A percentile compares a stretch with the other conserved stretches of the same genome.
These are phyloP conservation scores for Apocynum venetum DNA, from an alignment of 257 asterid genomes.

Conservation along the genomic window DNA sequence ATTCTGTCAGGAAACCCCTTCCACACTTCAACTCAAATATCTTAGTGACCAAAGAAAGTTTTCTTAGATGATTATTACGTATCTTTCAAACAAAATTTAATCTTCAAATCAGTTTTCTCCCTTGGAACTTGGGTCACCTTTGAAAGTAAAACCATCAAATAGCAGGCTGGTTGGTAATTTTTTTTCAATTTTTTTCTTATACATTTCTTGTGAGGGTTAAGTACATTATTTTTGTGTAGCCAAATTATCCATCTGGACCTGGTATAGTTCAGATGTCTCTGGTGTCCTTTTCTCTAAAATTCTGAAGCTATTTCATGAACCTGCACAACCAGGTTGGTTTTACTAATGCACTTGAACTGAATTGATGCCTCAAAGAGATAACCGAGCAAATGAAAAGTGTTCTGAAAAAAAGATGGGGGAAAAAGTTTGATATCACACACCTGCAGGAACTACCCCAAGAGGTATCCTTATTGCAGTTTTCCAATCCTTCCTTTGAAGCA, in stretches of 20 bases:
- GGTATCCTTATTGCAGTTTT: conserved; percentile 63
- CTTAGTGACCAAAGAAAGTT: background rate
- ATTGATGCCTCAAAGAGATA: background rate
- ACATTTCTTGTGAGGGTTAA: no score
- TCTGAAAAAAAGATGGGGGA: background rate
- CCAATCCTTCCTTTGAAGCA: conserved; percentile 93
- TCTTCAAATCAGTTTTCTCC: background rate
- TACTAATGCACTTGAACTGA: background rate
- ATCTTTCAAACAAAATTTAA: background rate
- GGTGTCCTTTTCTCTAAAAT: background rate
- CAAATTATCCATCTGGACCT: background rate
- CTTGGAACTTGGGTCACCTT: background rate
- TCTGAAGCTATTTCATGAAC: background rate
- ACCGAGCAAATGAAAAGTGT: background rate
- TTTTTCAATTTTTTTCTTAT: background rate
- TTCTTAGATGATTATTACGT: background rate
- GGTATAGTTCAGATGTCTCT: background rate
- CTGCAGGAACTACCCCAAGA: conserved; percentile 94
- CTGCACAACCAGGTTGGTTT: background rate
- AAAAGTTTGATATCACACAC: conserved; percentile 25
- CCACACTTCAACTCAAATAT: background rate
- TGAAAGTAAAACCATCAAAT: background rate
- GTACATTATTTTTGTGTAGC: no score
- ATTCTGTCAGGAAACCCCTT: background rate
- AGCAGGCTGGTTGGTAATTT: background rate